Percentiles rank a stretch among this genome's conserved stretches.
phyloP scores from a whole-genome alignment of 192 early-diverging fungal species.

The Mortierella antarctica region DNA sequence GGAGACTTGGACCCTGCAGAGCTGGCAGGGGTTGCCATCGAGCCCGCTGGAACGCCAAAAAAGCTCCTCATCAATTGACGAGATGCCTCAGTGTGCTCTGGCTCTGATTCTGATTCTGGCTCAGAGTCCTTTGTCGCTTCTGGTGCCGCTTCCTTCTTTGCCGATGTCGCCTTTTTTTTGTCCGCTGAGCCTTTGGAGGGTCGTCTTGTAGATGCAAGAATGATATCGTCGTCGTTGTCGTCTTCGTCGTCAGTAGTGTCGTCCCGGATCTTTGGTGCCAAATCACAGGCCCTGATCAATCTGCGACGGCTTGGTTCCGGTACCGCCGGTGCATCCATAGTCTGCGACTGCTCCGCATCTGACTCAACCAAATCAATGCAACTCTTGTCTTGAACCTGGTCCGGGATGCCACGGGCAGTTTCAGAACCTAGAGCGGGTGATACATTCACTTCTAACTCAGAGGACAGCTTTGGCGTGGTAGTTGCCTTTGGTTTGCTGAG shows the following conservation, averaged over 20 bases:
- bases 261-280: slow-evolving; percentile 10
- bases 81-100: background rate
- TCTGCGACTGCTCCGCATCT: background rate
- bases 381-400: background rate
- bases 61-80: slow-evolving; percentile 5
- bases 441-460: no score
- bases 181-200: background rate
- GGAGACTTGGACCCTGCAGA: background rate
- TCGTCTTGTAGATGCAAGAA: background rate
- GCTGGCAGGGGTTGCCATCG: background rate
- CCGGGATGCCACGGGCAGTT: no score
- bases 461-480: no score
- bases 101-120: slow-evolving; percentile 7
- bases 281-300: slow-evolving; percentile 5
- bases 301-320: slow-evolving; percentile 6
- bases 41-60: background rate
- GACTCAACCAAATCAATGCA: background rate
- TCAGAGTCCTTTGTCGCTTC: slow-evolving; percentile 9
- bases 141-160: background rate
- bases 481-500: no score
- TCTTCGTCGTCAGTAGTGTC: background rate
- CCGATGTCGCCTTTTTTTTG: background rate
- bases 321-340: background rate
- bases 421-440: no score
- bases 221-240: background rate